Base-by-base conservation (phyloP, 1,284 basidiomycete species). In the Phlebopus sp. region DNA sequence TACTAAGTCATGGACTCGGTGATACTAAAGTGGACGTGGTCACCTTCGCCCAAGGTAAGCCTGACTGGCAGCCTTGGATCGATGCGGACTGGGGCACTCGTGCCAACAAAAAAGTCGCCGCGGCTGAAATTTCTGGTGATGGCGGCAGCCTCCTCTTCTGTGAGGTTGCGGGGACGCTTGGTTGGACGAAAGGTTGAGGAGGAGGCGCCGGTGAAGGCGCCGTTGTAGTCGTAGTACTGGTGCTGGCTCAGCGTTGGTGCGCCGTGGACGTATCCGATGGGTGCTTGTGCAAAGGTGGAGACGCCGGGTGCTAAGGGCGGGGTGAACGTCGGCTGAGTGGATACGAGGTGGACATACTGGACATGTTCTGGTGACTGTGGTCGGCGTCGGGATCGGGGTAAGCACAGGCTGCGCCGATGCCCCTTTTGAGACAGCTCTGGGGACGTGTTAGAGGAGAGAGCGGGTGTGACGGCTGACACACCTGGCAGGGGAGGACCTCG, bases 151-250 rank as follows among this genome's bases (percentile, higher is more conserved):
- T 89, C 86, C 54, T 89, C 85, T 56, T 89, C 86, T 2, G 86
- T 89, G 42, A 89, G 77, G 34, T 78, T 79, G 51, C 86, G 81
- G 27, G 85, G 81, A 14, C 86, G 81, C 60, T 89, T 89, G 56
- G 70, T 78, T 2, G 86, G 82, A 14, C 86, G 81, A 69, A 88
- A 87, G 4, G 85, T 81, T 18, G 83, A 82, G 18, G 82, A 77
- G 1, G 81, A 84, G 15, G 82, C 77, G 48, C 79, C 78, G 18
- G 83, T 80, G 50, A 79, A 79, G 18, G 77, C 65, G 43, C 79
- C 79, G 56, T 81, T 86, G 69, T 88, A 88, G 68, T 88, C 84
- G 63, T 86, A 87, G 58, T 86, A 88, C 58, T 84, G 82, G 50
- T 84, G 82, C 46, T 83, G 82, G 7, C 74, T 73, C 50, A 83